Evolutionary conservation across 2,329 filamentous ascomycete genomes (phyloP).

Genomic region (Rhexocercosporidium sp.): DNA sequence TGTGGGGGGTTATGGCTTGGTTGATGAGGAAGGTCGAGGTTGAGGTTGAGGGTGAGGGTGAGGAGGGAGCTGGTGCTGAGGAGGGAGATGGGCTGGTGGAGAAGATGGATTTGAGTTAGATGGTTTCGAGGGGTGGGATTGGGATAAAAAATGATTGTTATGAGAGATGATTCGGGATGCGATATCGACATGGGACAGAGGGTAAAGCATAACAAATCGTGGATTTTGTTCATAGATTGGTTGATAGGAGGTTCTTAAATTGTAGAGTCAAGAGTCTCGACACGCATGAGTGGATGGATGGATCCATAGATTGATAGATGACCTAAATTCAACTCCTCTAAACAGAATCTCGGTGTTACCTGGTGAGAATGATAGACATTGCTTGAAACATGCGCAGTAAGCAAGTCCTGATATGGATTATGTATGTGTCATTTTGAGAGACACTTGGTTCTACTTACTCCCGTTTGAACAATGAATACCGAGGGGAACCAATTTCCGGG

Average conservation of each 20-base stretch:
- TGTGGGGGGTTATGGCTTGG: slow-evolving; percentile 66
- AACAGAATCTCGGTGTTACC: too few species aligned
- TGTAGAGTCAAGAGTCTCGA: not conserved
- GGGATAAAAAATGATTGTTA: not conserved
- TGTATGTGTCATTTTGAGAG: too few species aligned
- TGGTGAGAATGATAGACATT: too few species aligned
- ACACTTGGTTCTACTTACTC: too few species aligned
- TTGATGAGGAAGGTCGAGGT: slow-evolving; percentile 53
- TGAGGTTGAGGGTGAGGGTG: not conserved
- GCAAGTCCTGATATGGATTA: too few species aligned
- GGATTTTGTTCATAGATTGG: not conserved
- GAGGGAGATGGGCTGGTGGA: slow-evolving; percentile 9
- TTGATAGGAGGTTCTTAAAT: not conserved
- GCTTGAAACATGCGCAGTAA: too few species aligned
- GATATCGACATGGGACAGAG: not conserved
- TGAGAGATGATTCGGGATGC: not conserved
- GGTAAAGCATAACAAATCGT: not conserved
- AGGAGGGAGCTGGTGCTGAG: not conserved
- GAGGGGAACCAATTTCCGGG: too few species aligned
- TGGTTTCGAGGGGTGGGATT: not conserved
- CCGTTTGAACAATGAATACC: too few species aligned
- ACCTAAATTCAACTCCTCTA: not conserved
- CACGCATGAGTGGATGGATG: not conserved
- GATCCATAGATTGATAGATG: not conserved
- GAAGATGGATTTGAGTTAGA: slow-evolving; percentile 32